Percentiles rank a stretch among this genome's conserved stretches.
Conservation (phyloP, 2,329 filamentous ascomycete species). For the Colletotrichum melonis region DNA sequence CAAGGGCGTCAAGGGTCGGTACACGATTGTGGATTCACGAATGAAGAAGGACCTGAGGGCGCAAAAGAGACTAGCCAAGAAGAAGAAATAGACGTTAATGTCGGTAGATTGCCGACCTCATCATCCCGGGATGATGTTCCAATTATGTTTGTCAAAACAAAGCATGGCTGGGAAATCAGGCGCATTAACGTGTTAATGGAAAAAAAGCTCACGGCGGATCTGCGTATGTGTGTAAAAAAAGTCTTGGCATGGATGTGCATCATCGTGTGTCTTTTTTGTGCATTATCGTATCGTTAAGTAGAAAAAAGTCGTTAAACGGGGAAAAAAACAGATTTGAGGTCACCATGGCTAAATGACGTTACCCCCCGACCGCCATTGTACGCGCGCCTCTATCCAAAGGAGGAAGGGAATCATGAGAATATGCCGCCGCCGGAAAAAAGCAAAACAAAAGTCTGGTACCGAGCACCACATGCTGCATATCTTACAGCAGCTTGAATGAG, state of each 20-base stretch:
- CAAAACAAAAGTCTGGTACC: constrained; percentile 3
- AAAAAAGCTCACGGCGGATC: background rate
- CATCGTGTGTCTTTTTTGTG: constrained; percentile 9
- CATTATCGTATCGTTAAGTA: background rate
- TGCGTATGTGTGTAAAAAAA: background rate
- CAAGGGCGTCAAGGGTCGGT: constrained; percentile 92
- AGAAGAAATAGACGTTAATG: constrained; percentile 62
- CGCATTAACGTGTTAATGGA: background rate
- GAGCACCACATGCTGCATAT: constrained; percentile 10
- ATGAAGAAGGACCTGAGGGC: constrained; percentile 97
- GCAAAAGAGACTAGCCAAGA: constrained; percentile 82
- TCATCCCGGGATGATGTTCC: constrained; percentile 19
- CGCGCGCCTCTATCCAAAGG: constrained; percentile 9
- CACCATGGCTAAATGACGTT: background rate
- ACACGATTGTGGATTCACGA: constrained; percentile 95
- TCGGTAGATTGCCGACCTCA: constrained; percentile 18
- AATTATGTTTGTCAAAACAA: constrained; percentile 26
- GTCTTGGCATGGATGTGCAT: background rate
- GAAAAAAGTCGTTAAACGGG: background rate
- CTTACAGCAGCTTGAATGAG: constrained; percentile 14
- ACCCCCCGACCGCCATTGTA: constrained; percentile 5
- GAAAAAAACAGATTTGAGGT: background rate
- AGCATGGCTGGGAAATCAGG: constrained; percentile 7
- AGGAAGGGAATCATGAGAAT: constrained; percentile 26
- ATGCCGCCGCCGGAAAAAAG: constrained; percentile 4